Percentiles rank a stretch among this genome's conserved stretches.
Conservation (phyloP, 2,329 filamentous ascomycete species). For the Colletotrichum acutatum region DNA sequence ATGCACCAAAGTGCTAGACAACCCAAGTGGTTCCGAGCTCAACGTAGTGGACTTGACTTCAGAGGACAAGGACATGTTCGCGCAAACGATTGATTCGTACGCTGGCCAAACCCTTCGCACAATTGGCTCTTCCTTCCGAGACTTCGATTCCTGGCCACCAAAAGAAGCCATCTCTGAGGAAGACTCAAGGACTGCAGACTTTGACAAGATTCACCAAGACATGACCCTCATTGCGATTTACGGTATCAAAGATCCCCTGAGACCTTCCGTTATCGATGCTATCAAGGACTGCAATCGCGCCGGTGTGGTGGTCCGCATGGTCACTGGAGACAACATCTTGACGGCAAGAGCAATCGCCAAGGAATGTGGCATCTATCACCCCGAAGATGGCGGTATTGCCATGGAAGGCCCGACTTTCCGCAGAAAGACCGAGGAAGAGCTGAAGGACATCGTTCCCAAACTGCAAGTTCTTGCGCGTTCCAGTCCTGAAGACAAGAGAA, state of each 20-base stretch:
- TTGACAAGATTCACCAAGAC: slow-evolving; percentile 54
- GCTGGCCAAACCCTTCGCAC: slow-evolving; percentile 52
- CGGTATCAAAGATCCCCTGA: slow-evolving; percentile 76
- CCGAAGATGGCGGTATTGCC: slow-evolving; percentile 60
- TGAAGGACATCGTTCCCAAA: slow-evolving; percentile 65
- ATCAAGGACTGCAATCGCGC: slow-evolving; percentile 71
- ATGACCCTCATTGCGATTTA: slow-evolving; percentile 60
- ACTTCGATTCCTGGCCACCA: slow-evolving; percentile 63
- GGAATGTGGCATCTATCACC: slow-evolving; percentile 52
- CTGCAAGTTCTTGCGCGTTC: slow-evolving; percentile 76
- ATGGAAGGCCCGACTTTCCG: slow-evolving; percentile 68
- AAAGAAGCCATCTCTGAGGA: slow-evolving; percentile 61
- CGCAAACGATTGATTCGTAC: slow-evolving; percentile 49
- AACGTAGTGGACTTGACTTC: slow-evolving; percentile 14
- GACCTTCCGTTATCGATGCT: slow-evolving; percentile 69
- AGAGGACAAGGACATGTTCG: slow-evolving; percentile 30
- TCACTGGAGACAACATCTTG: slow-evolving; percentile 62
- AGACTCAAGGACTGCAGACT: slow-evolving; percentile 70
- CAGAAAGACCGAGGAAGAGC: slow-evolving; percentile 60
- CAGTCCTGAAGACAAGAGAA: slow-evolving; percentile 76
- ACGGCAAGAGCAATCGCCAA: slow-evolving; percentile 56
- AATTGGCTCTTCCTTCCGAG: slow-evolving; percentile 52
- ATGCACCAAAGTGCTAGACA: slow-evolving; percentile 48
- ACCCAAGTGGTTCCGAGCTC: slow-evolving; percentile 24
- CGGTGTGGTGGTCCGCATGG: slow-evolving; percentile 74